A percentile compares a stretch with the other conserved stretches of the same genome.
These are phyloP conservation scores for Uronychia setigera DNA, from an alignment of 73 alveolate species.

Conservation along the genomic window DNA sequence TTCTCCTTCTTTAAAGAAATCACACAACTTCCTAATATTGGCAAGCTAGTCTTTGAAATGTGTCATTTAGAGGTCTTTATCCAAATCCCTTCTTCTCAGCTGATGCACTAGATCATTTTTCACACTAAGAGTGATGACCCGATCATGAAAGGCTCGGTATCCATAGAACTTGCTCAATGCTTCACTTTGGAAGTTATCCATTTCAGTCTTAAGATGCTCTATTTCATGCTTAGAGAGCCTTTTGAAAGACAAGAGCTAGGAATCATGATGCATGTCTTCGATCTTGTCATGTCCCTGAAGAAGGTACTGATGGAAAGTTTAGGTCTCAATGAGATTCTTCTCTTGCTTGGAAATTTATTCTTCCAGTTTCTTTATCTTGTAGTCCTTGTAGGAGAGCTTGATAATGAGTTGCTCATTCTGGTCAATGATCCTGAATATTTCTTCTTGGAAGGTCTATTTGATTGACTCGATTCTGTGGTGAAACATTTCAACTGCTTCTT, in stretches of 20 bases:
- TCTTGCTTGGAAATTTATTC: background rate
- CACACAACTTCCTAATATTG: background rate
- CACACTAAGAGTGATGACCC: background rate
- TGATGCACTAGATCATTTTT: background rate
- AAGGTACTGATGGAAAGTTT: background rate
- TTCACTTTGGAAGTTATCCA: background rate
- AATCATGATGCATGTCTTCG: background rate
- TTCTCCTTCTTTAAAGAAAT: background rate
- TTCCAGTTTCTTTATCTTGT: background rate
- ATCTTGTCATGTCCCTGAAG: background rate
- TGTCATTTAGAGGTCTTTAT: background rate
- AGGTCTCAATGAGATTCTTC: background rate
- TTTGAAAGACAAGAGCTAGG: background rate
- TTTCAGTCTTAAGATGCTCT: background rate
- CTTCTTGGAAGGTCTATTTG: background rate
- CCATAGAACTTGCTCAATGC: background rate
- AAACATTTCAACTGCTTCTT: background rate
- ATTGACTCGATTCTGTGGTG: background rate
- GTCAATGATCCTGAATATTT: background rate
- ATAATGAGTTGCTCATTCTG: background rate
- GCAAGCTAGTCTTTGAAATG: background rate
- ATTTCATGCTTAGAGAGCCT: background rate
- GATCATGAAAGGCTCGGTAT: background rate
- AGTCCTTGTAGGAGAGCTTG: constrained; percentile 2
- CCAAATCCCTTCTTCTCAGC: background rate